phyloP scores from a whole-genome alignment of 495 filamentous ascomycete genomes.

The Hypoxylon crocopeplum region DNA sequence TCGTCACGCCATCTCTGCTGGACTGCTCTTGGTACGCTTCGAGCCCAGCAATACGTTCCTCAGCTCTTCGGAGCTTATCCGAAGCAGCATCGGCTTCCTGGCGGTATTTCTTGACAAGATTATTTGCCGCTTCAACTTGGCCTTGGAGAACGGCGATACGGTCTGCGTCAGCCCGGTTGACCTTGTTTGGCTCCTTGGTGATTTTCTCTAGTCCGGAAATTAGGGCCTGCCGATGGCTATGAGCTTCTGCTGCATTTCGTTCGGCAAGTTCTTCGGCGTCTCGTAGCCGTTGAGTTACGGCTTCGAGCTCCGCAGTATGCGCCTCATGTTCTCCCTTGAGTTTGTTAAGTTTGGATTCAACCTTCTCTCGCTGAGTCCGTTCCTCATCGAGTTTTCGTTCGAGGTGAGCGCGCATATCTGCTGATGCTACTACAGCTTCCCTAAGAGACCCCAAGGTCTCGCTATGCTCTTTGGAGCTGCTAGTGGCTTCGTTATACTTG shows the following conservation, averaged over 20 bases:
- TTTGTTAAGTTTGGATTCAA: constrained; percentile 81
- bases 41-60: constrained; percentile 93
- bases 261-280: constrained; percentile 94
- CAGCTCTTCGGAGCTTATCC: constrained; percentile 88
- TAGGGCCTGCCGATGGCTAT: constrained; percentile 83
- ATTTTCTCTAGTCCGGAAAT: constrained; percentile 82
- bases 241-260: constrained; percentile 83
- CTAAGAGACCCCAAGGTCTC: constrained; percentile 75
- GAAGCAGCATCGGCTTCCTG: constrained; percentile 86
- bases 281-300: constrained; percentile 71
- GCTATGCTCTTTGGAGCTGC: constrained; percentile 72
- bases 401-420: constrained; percentile 73
- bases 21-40: constrained; percentile 98
- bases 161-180: constrained; percentile 68
- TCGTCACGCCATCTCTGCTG: constrained; percentile 85
- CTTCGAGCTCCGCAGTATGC: constrained; percentile 79
- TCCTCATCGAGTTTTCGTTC: constrained; percentile 89
- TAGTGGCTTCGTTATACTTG: constrained; percentile 71
- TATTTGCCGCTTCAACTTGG: constrained; percentile 79
- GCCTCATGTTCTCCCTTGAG: constrained; percentile 87
- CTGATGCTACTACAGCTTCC: constrained; percentile 78
- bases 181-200: constrained; percentile 56
- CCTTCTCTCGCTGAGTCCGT: constrained; percentile 70
- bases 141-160: constrained; percentile 78
- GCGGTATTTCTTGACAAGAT: constrained; percentile 84